phyloP scores from a whole-genome alignment of 2,329 filamentous ascomycete species.

The Gremmenia infestans region DNA sequence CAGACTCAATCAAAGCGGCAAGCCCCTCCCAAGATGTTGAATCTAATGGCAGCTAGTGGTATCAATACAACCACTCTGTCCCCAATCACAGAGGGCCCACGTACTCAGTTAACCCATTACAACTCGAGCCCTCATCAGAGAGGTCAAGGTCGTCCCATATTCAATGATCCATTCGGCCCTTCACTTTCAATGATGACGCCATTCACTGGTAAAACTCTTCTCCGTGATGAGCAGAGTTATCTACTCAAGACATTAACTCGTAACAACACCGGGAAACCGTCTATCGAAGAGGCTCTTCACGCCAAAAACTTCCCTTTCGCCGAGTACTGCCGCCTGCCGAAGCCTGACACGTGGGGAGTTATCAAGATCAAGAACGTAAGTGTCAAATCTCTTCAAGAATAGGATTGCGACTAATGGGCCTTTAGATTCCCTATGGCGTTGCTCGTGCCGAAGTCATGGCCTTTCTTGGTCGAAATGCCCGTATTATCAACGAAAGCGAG shows the following conservation, averaged over 20 bases:
- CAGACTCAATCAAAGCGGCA: background rate
- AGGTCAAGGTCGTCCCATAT: background rate
- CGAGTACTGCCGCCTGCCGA: constrained; percentile 30
- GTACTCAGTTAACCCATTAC: background rate
- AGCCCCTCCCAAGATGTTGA: constrained; percentile 16
- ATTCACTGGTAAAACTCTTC: constrained; percentile 3
- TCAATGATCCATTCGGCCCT: constrained; percentile 12
- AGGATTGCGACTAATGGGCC: background rate
- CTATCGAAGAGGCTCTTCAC: constrained; percentile 25
- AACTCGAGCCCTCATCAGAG: background rate
- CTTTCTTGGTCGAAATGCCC: constrained; percentile 53
- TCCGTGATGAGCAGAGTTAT: constrained; percentile 6
- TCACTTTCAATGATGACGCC: constrained; percentile 1
- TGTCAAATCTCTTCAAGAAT: constrained; percentile 9
- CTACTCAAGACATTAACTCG: constrained; percentile 17
- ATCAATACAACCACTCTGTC: constrained; percentile 1
- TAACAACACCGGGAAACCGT: constrained; percentile 21
- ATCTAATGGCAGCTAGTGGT: constrained; percentile 7
- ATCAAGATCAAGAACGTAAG: constrained; percentile 35
- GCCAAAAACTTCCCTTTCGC: constrained; percentile 31
- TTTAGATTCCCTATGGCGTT: constrained; percentile 52
- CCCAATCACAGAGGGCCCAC: constrained; percentile 7
- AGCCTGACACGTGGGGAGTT: constrained; percentile 28
- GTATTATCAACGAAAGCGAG: constrained; percentile 45
- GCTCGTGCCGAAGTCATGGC: constrained; percentile 51